Evolutionary conservation across 148 eudicot genomes (phyloP).

Genomic region (Mesembryanthemum crystallinum): DNA sequence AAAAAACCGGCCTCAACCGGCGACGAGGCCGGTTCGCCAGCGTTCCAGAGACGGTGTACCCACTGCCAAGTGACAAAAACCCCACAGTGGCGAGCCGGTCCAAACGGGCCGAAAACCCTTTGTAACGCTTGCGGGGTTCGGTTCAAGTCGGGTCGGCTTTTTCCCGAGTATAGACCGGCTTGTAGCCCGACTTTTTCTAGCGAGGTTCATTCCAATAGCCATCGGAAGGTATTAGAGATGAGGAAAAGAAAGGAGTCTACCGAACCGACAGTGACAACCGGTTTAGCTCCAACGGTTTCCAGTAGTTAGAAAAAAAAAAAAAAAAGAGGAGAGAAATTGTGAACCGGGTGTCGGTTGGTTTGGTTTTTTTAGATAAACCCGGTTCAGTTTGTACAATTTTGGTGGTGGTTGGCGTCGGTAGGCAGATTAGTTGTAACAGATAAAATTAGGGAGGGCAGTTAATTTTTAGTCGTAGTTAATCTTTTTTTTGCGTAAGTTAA

Average conservation of each 20-base stretch:
- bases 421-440: constrained; percentile 36
- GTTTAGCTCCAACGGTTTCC: constrained; percentile 25
- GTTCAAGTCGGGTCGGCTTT: constrained; percentile 79
- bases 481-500: constrained; percentile 25
- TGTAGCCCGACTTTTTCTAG: constrained; percentile 78
- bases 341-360: constrained; percentile 34
- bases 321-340: no score
- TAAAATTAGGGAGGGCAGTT: constrained; percentile 29
- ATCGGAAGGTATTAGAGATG: constrained; percentile 86
- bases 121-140: constrained; percentile 95
- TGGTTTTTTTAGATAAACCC: constrained; percentile 16
- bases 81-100: constrained; percentile 95
- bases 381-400: constrained; percentile 49
- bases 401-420: constrained; percentile 39
- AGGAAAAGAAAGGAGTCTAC: constrained; percentile 57
- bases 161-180: constrained; percentile 87
- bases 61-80: constrained; percentile 80
- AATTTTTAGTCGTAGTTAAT: constrained; percentile 18
- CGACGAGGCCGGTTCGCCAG: constrained; percentile 15
- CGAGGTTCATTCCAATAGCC: constrained; percentile 78
- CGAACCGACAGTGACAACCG: constrained; percentile 36
- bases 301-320: constrained; percentile 24
- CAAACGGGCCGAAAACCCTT: constrained; percentile 70
- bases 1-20: constrained; percentile 24
- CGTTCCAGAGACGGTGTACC: constrained; percentile 56